Conservation (phyloP, 83 land plant genomes). For the Larix sibirica region DNA sequence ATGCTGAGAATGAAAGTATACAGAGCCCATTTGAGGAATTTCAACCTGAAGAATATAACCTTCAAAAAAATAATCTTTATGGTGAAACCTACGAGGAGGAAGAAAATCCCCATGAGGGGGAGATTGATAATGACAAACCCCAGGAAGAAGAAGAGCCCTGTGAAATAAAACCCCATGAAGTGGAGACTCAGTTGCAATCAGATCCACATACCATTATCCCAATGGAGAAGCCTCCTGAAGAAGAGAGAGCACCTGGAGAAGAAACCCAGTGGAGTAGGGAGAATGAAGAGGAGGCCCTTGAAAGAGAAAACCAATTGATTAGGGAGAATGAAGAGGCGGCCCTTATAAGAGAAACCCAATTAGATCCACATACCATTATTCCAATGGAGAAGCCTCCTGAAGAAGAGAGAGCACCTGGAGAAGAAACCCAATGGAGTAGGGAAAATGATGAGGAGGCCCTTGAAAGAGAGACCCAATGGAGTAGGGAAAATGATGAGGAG, state of each 20-base stretch:
- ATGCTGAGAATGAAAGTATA: background rate
- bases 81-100: background rate
- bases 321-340: background rate
- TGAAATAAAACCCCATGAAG: background rate
- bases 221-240: background rate
- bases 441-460: background rate
- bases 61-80: background rate
- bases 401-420: background rate
- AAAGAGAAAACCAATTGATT: background rate
- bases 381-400: background rate
- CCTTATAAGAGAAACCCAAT: background rate
- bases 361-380: background rate
- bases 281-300: background rate
- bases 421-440: background rate
- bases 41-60: background rate
- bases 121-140: background rate
- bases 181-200: background rate
- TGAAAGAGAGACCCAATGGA: background rate
- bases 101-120: background rate
- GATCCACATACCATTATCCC: background rate
- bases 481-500: background rate
- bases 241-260: background rate
- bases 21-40: background rate
- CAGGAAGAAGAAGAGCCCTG: conserved; percentile 1
- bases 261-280: background rate